Evolutionary conservation across 2,329 filamentous ascomycete genomes (phyloP), one percentile per base, ranked within the genome.

Genomic region (Colletotrichum salicis): DNA sequence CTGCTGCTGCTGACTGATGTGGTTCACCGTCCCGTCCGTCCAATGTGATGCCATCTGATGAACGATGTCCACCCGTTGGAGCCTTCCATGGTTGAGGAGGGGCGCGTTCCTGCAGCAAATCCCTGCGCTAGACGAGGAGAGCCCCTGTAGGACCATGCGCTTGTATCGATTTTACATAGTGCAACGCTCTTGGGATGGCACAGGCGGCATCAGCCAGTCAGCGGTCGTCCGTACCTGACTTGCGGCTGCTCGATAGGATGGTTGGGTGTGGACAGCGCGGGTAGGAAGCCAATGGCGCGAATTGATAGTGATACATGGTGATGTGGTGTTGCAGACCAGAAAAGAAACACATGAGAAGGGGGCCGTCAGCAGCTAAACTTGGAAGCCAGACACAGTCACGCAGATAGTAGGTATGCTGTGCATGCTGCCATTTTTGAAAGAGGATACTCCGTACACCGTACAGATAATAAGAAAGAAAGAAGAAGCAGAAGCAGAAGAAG

Each of bases 81-180:
- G 64, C 69, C 41, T 37, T 45, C 15, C 29, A 33, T 19, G 45
- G 54, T 52, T n/a, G 51, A 33, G 65, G 55, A 72, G 72, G 66
- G 66, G 72, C 70, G 70, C 70, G 72, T 74, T 74, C 72, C 72
- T 74, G 70, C 70, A 72, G 64, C 51, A 59, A 61, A 73, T 65
- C 72, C 64, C 33, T 65, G 72, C 69, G 52, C 52, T 63, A 63
- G 57, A 48, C 70, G 37, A 61, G 70, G 70, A 51, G 13, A 29
- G 48, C 56, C 70, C 70, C 58, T 72, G 70, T 62, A 62, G n/a
- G 27, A 58, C 60, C 37, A 58, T 72, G 57, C 57, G 45, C 41
- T 64, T 59, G 70, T 64, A 48, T 66, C 67, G 56, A 58, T 62
- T 65, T 67, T 67, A n/a, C n/a, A n/a, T n/a, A 71, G 70, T 72